Percentiles rank a stretch among this genome's conserved stretches.
Evolutionary conservation across 2,329 filamentous ascomycete species (phyloP).

Genomic region (Xylariaceae sp.): DNA sequence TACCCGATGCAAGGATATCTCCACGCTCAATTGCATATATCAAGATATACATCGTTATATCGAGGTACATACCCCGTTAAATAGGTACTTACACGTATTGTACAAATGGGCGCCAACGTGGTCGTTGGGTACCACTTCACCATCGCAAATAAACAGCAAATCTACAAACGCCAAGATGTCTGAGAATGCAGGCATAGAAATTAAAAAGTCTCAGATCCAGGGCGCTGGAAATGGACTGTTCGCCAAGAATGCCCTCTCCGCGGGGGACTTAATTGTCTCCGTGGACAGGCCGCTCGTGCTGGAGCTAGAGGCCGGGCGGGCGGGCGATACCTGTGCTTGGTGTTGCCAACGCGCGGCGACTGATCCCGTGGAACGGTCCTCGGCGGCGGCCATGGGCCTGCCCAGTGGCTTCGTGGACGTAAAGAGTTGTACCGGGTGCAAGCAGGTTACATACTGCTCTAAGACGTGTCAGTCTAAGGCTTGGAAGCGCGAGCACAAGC

Average conservation of each 20-base stretch:
- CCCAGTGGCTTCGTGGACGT: conserved; percentile 23
- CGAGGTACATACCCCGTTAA: too few species aligned
- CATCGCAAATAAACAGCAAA: background rate
- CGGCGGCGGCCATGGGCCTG: conserved; percentile 26
- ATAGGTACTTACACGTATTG: too few species aligned
- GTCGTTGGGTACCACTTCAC: background rate
- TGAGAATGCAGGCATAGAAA: conserved; percentile 19
- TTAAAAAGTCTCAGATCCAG: conserved; percentile 21
- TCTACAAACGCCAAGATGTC: conserved; percentile 14
- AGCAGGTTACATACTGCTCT: conserved; percentile 27
- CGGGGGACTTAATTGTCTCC: conserved; percentile 23
- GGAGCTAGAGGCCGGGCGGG: conserved; percentile 23
- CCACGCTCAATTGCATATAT: too few species aligned
- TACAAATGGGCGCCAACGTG: too few species aligned
- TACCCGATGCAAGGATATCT: too few species aligned
- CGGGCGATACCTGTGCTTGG: conserved; percentile 29
- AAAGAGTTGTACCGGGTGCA: conserved; percentile 27
- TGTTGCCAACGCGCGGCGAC: conserved; percentile 27
- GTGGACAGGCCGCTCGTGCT: conserved; percentile 27
- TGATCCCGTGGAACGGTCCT: conserved; percentile 18
- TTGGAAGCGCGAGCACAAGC: conserved; percentile 30
- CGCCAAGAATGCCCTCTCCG: conserved; percentile 23
- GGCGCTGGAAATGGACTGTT: conserved; percentile 28
- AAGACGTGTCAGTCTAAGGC: conserved; percentile 28
- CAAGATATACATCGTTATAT: too few species aligned